Evolutionary conservation across 306 rosid species (phyloP).

Genomic region (Abrus pulchellus): DNA sequence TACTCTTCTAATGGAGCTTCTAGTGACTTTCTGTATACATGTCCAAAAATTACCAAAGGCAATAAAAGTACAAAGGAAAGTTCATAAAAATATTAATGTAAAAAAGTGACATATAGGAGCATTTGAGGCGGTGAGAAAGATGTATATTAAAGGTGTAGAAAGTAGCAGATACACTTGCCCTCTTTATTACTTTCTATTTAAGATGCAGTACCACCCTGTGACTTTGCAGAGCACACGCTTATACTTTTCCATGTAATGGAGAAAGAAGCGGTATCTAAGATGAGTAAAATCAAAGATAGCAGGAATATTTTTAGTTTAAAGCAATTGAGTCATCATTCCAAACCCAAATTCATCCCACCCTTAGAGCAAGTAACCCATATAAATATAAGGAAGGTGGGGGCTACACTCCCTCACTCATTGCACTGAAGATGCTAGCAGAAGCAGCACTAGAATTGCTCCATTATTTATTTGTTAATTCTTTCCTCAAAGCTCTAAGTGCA

Average conservation of each 20-base stretch:
- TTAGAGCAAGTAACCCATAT: slow-evolving; percentile 13
- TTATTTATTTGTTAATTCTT: slow-evolving; percentile 34
- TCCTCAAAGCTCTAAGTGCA: slow-evolving; percentile 24
- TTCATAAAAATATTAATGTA: not conserved
- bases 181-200: slow-evolving; percentile 45
- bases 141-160: slow-evolving; percentile 40
- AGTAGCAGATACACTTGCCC: slow-evolving; percentile 44
- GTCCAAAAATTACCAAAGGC: too few species aligned
- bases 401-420: slow-evolving; percentile 30
- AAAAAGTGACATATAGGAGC: slow-evolving; percentile 46
- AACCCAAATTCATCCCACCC: slow-evolving; percentile 20
- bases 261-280: slow-evolving; percentile 48
- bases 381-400: slow-evolving; percentile 42
- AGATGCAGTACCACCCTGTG: slow-evolving; percentile 32
- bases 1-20: not conserved
- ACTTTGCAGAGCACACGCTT: slow-evolving; percentile 46
- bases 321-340: slow-evolving; percentile 49
- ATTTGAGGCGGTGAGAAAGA: slow-evolving; percentile 58
- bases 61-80: not conserved
- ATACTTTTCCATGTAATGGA: slow-evolving; percentile 40
- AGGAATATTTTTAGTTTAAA: slow-evolving; percentile 51
- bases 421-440: slow-evolving; percentile 35
- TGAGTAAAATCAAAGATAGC: slow-evolving; percentile 53
- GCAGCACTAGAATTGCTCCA: slow-evolving; percentile 22
- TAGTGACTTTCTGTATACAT: too few species aligned